Conservation (phyloP, 257 asterid genomes). For the Fraxinus pennsylvanica region DNA sequence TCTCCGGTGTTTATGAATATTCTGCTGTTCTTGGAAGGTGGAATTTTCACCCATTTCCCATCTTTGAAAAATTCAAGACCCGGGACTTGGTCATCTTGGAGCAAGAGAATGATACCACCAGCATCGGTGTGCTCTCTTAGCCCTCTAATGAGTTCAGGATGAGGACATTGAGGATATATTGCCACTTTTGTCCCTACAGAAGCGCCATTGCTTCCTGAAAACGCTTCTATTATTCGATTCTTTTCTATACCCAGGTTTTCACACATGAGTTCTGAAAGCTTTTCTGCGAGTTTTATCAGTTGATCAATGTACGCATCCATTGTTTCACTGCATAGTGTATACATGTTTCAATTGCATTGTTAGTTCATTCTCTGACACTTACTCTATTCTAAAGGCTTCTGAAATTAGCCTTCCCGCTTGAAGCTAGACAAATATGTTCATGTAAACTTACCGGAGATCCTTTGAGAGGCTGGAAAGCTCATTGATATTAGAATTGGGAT, state of each 20-base stretch:
- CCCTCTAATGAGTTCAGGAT: constrained; percentile 69
- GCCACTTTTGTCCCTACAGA: constrained; percentile 82
- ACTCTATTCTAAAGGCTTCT: not conserved
- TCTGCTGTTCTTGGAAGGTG: constrained; percentile 73
- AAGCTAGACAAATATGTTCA: not conserved
- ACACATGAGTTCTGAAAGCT: constrained; percentile 70
- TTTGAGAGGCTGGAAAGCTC: constrained; percentile 44
- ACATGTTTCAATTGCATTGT: not conserved
- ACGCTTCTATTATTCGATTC: constrained; percentile 55
- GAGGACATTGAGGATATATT: constrained; percentile 70
- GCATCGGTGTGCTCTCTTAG: constrained; percentile 93
- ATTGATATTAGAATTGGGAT: constrained; percentile 64
- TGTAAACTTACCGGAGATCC: constrained; percentile 53
- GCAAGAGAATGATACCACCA: constrained; percentile 82
- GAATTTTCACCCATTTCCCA: constrained; percentile 81
- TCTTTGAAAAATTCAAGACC: constrained; percentile 82
- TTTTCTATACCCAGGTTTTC: constrained; percentile 72
- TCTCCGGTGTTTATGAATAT: constrained; percentile 77
- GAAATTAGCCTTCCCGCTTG: not conserved
- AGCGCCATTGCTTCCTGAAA: constrained; percentile 66
- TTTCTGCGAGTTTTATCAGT: constrained; percentile 63
- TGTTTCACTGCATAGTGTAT: constrained; percentile 45
- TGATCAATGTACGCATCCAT: constrained; percentile 67
- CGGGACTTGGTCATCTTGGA: constrained; percentile 84
- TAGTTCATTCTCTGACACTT: not conserved